Conservation (phyloP, 345 rosid species). For the Salix purpurea region DNA sequence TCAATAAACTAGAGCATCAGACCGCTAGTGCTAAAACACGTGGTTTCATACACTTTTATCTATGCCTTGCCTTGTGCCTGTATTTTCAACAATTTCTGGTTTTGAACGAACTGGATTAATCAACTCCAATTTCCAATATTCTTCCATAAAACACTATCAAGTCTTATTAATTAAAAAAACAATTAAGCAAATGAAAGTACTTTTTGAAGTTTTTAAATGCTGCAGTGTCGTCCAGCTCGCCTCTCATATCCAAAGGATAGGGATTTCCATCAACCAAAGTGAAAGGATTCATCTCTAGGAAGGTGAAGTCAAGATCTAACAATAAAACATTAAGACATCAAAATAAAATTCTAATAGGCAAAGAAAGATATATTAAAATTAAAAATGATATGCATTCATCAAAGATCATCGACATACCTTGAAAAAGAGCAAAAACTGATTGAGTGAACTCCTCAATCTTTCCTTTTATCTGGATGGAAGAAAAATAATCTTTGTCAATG, state of each 20-base stretch:
- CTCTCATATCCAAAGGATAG: conserved; percentile 97
- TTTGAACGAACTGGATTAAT: not conserved
- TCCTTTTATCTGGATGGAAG: conserved; percentile 48
- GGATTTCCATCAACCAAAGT: conserved; percentile 86
- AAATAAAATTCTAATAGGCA: conserved; percentile 1
- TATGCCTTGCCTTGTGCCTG: not conserved
- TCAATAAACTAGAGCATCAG: not conserved
- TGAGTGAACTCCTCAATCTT: conserved; percentile 50
- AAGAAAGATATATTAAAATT: not conserved
- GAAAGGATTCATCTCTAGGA: conserved; percentile 98
- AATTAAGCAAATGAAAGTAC: conserved; percentile 32
- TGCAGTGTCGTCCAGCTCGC: conserved; percentile 97
- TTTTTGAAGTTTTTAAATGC: conserved; percentile 96
- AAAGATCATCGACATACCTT: conserved; percentile 44
- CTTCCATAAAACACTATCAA: not conserved
- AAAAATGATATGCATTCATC: not conserved
- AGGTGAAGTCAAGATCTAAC: conserved; percentile 90
- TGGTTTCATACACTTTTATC: not conserved
- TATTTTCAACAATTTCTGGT: no score
- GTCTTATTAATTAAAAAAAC: not conserved
- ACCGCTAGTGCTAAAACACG: not conserved
- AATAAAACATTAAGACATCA: conserved; percentile 14
- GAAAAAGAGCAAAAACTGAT: conserved; percentile 63
- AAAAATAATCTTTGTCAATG: conserved; percentile 6
- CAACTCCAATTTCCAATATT: not conserved